Base-by-base conservation (phyloP, 1,284 basidiomycete genomes). In the Inonotus obliquus region DNA sequence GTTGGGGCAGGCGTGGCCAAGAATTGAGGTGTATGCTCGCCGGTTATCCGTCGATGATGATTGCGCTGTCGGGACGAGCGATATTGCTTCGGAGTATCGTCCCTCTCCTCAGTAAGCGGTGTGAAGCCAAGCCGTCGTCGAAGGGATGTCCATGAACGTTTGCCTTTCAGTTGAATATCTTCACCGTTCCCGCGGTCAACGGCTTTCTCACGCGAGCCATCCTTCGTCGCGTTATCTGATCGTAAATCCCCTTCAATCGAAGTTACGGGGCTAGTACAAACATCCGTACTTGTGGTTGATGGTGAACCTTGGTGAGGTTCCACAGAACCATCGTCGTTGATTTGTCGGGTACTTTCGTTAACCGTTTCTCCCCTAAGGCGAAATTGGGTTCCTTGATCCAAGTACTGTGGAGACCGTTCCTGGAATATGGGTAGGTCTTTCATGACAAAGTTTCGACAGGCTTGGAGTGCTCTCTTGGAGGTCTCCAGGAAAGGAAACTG, bases 401-500 rank as follows among this genome's bases (percentile, higher is more conserved):
- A 78, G 35, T 74, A 69, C 63, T 81, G 79, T 25, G 81, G 81
- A 10, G 76, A 77, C 4, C 76, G 74, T 11, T 69, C 73, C 68
- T 84, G 80, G 29, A 79, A 68, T 54, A 78, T 76, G 2, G 83
- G 82, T 32, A 88, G 76, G 45, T 82, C 77, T 35, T 80, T 76
- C 54, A 82, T 81, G 60, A 94, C 85, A 67, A 92, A 96, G 59
- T 85, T 79, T 21, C 85, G 83, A 73, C 91, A 85, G n/a, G 87
- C 84, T 65, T 82, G 72, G 73, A 94, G 92, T 0, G 94, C 89
- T 56, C 84, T 84, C 45, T 78, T 82, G 7, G 89, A 80, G 13
- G 87, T 83, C 11, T 87, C 82, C 21, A 95, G 79, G 74, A 94
- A 96, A 0, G 92, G 90, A 69, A 93, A 92, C 27, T 87, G 82